These are phyloP conservation scores for Aquilaria agallochum DNA, from an alignment of 441 rosid species.

Conservation along the genomic window DNA sequence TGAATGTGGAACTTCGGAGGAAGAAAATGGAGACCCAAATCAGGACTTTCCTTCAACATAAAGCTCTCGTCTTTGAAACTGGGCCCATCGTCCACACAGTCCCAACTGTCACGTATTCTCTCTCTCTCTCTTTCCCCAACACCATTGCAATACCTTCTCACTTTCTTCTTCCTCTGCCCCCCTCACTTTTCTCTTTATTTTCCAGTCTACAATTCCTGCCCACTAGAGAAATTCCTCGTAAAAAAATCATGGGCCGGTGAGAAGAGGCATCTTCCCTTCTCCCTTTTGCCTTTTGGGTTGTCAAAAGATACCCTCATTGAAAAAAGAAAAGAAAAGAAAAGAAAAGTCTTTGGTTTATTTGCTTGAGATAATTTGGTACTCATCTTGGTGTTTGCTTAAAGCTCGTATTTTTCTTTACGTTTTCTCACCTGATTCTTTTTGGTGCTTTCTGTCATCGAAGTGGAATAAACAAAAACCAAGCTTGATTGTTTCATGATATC, in stretches of 20 bases:
- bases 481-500: background rate
- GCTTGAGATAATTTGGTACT: conserved; percentile 4
- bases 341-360: conserved; percentile 9
- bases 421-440: background rate
- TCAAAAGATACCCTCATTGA: conserved; percentile 38
- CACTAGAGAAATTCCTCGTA: conserved; percentile 12
- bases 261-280: conserved; percentile 22
- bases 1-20: conserved; percentile 15
- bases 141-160: conserved; percentile 19
- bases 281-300: conserved; percentile 31
- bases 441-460: background rate
- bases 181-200: conserved; percentile 15
- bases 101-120: conserved; percentile 44
- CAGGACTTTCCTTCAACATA: conserved; percentile 22
- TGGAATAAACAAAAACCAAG: no score
- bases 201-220: conserved; percentile 38
- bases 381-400: background rate
- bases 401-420: background rate
- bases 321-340: background rate
- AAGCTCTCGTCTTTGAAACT: conserved; percentile 19
- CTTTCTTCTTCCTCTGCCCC: conserved; percentile 30
- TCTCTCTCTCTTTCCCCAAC: conserved; percentile 18
- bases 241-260: conserved; percentile 46
- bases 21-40: conserved; percentile 8
- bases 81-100: conserved; percentile 28